Conservation (phyloP, 108 stramenopile species). For the Discostella pseudostelligera region DNA sequence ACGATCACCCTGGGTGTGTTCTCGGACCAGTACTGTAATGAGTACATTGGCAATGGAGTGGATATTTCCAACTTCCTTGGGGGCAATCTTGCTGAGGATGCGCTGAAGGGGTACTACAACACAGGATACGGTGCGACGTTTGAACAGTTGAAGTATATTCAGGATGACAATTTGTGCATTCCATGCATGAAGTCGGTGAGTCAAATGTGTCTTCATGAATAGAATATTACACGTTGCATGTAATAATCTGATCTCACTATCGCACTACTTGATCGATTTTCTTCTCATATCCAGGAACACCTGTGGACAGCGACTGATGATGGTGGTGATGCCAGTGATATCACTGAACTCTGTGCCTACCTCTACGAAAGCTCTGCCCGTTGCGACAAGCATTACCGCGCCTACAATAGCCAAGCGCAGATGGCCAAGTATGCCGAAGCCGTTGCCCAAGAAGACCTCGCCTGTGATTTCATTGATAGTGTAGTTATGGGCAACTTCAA, state of each 20-base stretch:
- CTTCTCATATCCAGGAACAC: not conserved
- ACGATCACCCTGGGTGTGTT: slow-evolving; percentile 75
- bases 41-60: slow-evolving; percentile 50
- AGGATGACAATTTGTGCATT: slow-evolving; percentile 49
- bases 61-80: slow-evolving; percentile 37
- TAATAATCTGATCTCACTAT: not conserved
- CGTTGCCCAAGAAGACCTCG: slow-evolving; percentile 34
- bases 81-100: slow-evolving; percentile 21
- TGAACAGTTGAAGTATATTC: slow-evolving; percentile 37
- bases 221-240: no score
- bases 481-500: slow-evolving; percentile 72
- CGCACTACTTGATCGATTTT: not conserved
- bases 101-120: slow-evolving; percentile 56
- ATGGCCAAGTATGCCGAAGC: slow-evolving; percentile 16
- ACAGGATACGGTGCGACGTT: slow-evolving; percentile 19
- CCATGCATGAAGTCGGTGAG: slow-evolving; percentile 59
- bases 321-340: slow-evolving; percentile 27
- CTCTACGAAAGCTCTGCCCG: slow-evolving; percentile 67
- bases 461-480: slow-evolving; percentile 72
- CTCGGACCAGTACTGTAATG: slow-evolving; percentile 71
- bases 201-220: not conserved
- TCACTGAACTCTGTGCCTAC: slow-evolving; percentile 60
- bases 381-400: slow-evolving; percentile 65
- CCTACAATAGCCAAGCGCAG: slow-evolving; percentile 37
- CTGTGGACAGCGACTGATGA: slow-evolving; percentile 16